phyloP scores from a whole-genome alignment of 2,329 filamentous ascomycete genomes.

The Trichoderma oligosporum region DNA sequence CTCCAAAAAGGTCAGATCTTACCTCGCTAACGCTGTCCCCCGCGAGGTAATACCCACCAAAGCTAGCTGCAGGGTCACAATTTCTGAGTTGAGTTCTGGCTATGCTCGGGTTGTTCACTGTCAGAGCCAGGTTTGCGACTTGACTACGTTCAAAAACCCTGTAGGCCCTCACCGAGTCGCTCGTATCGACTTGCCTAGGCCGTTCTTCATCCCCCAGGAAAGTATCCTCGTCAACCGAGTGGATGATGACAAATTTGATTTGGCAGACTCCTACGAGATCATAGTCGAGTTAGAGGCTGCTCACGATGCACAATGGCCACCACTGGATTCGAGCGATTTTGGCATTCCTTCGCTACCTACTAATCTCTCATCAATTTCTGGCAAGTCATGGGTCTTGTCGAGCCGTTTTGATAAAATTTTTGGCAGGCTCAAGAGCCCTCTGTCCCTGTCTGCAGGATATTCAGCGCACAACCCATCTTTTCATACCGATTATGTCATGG shows the following conservation, averaged over 20 bases:
- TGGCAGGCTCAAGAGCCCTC: slow-evolving; percentile 38
- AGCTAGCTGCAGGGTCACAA: slow-evolving; percentile 38
- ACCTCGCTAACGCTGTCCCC: slow-evolving; percentile 29
- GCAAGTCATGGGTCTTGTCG: slow-evolving; percentile 38
- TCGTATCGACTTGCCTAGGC: slow-evolving; percentile 45
- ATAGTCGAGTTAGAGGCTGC: slow-evolving; percentile 51
- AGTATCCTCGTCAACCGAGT: slow-evolving; percentile 48
- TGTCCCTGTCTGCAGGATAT: slow-evolving; percentile 30
- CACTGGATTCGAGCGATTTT: slow-evolving; percentile 39
- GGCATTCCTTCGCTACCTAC: slow-evolving; percentile 26
- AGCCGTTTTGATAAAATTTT: slow-evolving; percentile 42
- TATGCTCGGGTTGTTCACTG: slow-evolving; percentile 47
- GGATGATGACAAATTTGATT: slow-evolving; percentile 45
- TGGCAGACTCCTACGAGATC: slow-evolving; percentile 49
- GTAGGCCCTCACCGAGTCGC: slow-evolving; percentile 45
- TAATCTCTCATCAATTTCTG: slow-evolving; percentile 23
- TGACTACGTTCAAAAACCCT: slow-evolving; percentile 48
- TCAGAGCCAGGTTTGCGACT: slow-evolving; percentile 51
- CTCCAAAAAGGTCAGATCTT: slow-evolving; percentile 36
- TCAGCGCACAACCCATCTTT: slow-evolving; percentile 25
- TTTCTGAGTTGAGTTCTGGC: slow-evolving; percentile 35
- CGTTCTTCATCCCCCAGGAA: slow-evolving; percentile 51
- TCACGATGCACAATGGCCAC: slow-evolving; percentile 50
- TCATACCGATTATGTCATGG: slow-evolving; percentile 45
- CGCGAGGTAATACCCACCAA: slow-evolving; percentile 32